Conservation (phyloP, 2,329 filamentous ascomycete species). For the Furcasterigmium sp. region DNA sequence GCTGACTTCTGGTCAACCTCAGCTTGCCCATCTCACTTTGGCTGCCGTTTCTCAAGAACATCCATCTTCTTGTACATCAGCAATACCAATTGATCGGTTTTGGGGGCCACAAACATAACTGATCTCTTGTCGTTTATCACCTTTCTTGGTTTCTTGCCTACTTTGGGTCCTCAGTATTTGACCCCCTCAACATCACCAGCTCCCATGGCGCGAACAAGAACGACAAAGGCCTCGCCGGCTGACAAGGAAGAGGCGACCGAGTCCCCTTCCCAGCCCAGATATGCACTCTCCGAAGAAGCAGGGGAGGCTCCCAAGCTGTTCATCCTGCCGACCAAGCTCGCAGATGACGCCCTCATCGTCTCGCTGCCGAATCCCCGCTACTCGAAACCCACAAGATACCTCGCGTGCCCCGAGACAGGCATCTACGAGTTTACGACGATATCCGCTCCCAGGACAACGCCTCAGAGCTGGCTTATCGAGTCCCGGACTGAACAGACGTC, state of each 20-base stretch:
- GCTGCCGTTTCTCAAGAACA: conserved; percentile 8
- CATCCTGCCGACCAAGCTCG: conserved; percentile 52
- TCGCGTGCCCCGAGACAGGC: conserved; percentile 56
- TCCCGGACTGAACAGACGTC: conserved; percentile 10
- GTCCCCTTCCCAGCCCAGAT: conserved; percentile 25
- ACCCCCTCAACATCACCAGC: background rate
- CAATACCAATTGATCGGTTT: background rate
- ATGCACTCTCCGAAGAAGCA: conserved; percentile 32
- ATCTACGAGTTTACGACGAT: conserved; percentile 62
- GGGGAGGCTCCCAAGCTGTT: conserved; percentile 50
- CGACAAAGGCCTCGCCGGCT: conserved; percentile 28
- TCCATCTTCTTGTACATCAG: background rate
- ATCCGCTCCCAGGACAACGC: conserved; percentile 43
- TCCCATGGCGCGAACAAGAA: conserved; percentile 43
- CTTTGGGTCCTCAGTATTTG: too few relatives aligned
- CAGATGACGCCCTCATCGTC: conserved; percentile 50
- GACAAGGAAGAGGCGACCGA: conserved; percentile 23
- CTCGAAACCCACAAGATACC: conserved; percentile 49
- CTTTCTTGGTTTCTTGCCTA: too few relatives aligned
- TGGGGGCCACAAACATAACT: too few relatives aligned
- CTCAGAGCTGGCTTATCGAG: conserved; percentile 59
- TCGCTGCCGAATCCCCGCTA: conserved; percentile 56
- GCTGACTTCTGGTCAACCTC: too few relatives aligned
- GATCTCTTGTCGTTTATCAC: too few relatives aligned
- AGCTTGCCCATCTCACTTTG: background rate